Percentiles rank a stretch among this genome's conserved stretches.
phyloP scores from a whole-genome alignment of 1,139 yeast genomes.

The Saccharomycopsis phalli region DNA sequence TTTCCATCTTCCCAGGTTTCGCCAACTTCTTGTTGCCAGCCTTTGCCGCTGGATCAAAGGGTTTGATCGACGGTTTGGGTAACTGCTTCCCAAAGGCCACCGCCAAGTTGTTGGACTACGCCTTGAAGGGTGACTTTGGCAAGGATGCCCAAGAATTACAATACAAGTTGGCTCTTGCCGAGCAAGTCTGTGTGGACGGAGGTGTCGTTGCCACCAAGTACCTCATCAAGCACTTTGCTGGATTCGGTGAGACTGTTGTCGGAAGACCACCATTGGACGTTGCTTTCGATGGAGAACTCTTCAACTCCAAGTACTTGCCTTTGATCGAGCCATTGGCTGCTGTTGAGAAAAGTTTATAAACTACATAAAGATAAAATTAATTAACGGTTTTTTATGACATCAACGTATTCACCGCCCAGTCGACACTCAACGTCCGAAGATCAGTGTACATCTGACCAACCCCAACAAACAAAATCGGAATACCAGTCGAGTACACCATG shows the following conservation, averaged over 20 bases:
- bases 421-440: conserved; percentile 83
- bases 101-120: conserved; percentile 27
- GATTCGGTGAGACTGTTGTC: conserved; percentile 17
- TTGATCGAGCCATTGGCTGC: conserved; percentile 18
- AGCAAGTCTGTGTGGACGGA: conserved; percentile 30
- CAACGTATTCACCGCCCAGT: conserved; percentile 82
- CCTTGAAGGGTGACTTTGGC: conserved; percentile 24
- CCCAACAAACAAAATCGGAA: conserved; percentile 91
- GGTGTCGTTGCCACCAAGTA: conserved; percentile 31
- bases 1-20: conserved; percentile 35
- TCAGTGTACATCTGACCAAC: conserved; percentile 97
- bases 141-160: conserved; percentile 31
- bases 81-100: conserved; percentile 35
- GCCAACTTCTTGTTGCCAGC: conserved; percentile 38
- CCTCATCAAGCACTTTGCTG: conserved; percentile 15
- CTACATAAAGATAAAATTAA: not conserved
- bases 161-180: conserved; percentile 28
- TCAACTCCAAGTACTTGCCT: conserved; percentile 10
- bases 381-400: conserved; percentile 30
- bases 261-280: conserved; percentile 23
- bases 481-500: conserved; percentile 94
- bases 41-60: conserved; percentile 33
- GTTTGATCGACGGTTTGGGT: conserved; percentile 39
- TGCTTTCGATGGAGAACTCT: conserved; percentile 5
- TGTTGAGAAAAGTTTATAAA: conserved; percentile 15